phyloP scores from a whole-genome alignment of 2,329 filamentous ascomycete genomes.

The Claviceps quebecensis region DNA sequence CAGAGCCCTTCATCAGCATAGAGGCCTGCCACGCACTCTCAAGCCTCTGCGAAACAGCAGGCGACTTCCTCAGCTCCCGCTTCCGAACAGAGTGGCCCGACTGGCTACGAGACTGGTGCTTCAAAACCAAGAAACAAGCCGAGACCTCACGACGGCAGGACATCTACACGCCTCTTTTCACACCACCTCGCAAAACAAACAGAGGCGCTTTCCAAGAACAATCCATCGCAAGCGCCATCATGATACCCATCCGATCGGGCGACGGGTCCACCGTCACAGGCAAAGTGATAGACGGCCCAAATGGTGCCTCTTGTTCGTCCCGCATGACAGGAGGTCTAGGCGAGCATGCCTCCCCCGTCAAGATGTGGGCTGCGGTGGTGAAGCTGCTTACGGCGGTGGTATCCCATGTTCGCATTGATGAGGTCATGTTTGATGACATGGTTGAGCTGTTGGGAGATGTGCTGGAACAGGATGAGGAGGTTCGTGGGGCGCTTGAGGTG shows the following conservation, averaged over 20 bases:
- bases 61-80: slow-evolving; percentile 66
- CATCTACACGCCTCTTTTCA: neutral
- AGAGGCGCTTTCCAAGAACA: neutral
- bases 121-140: slow-evolving; percentile 27
- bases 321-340: slow-evolving; percentile 29
- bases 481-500: slow-evolving; percentile 43
- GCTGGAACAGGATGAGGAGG: slow-evolving; percentile 29
- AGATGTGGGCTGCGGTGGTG: slow-evolving; percentile 51
- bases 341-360: slow-evolving; percentile 44
- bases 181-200: neutral
- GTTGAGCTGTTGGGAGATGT: slow-evolving; percentile 45
- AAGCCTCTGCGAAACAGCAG: slow-evolving; percentile 55
- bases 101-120: slow-evolving; percentile 36
- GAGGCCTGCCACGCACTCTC: slow-evolving; percentile 56
- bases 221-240: slow-evolving; percentile 8
- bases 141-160: slow-evolving; percentile 10
- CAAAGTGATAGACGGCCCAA: neutral
- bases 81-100: slow-evolving; percentile 60
- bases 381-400: slow-evolving; percentile 47
- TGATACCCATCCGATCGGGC: slow-evolving; percentile 20
- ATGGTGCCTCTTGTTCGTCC: neutral
- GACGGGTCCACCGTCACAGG: slow-evolving; percentile 10
- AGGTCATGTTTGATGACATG: slow-evolving; percentile 58
- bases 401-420: slow-evolving; percentile 47
- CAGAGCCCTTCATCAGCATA: slow-evolving; percentile 53